Conservation (phyloP, 139 green algal species). For the Spirogloea muscicola region DNA sequence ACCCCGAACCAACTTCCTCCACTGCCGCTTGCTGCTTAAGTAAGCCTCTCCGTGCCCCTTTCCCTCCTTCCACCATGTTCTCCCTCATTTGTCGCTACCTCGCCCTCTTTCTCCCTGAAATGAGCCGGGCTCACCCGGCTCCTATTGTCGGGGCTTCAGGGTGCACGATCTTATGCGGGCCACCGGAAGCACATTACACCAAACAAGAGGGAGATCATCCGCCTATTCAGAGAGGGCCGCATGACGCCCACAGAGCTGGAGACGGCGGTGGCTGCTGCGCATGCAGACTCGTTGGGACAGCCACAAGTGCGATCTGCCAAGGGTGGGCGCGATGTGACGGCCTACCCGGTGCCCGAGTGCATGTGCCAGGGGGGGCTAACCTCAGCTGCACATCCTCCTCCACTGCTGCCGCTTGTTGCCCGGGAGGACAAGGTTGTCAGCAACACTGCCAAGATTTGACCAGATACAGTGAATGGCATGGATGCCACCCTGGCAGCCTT, state of each 20-base stretch:
- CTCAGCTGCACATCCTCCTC: no score
- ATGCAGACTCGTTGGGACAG: neutral
- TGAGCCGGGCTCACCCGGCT: no score
- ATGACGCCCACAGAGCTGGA: slow-evolving; percentile 2
- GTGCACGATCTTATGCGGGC: slow-evolving; percentile 15
- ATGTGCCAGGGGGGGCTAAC: slow-evolving; percentile 22
- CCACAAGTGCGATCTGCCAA: slow-evolving; percentile 9
- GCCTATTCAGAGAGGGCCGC: neutral
- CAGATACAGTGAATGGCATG: no score
- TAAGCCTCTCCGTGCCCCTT: neutral
- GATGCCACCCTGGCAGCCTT: no score
- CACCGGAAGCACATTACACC: slow-evolving; percentile 22
- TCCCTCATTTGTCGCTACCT: neutral
- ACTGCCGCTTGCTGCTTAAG: slow-evolving; percentile 2
- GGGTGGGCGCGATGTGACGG: slow-evolving; percentile 12
- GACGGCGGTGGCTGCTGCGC: neutral
- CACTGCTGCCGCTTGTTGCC: no score
- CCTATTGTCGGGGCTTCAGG: no score
- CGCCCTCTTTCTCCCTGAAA: neutral
- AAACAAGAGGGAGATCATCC: slow-evolving; percentile 18
- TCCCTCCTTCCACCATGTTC: neutral
- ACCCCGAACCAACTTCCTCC: neutral
- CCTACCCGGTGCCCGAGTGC: slow-evolving; percentile 25
- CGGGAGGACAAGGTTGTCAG: no score
- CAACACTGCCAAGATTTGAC: no score